Percentiles rank a stretch among this genome's conserved stretches.
phyloP scores from a whole-genome alignment of 176 grass and related monocot species.

The Chrysopogon serrulatus region DNA sequence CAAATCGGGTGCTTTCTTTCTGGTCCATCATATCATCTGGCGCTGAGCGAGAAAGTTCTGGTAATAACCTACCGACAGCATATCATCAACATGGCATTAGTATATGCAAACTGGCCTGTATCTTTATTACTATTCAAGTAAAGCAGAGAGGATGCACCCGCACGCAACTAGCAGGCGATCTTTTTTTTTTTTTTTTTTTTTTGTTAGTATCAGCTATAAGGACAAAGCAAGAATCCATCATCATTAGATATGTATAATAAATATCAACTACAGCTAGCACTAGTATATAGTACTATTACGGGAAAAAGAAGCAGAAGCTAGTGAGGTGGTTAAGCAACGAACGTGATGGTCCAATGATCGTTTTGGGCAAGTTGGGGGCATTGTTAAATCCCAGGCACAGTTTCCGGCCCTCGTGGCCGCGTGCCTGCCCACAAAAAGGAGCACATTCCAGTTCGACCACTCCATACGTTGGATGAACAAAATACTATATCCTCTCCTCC shows the following conservation, averaged over 20 bases:
- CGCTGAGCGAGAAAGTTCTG: too few relatives aligned
- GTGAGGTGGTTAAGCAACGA: neutral
- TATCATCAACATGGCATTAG: neutral
- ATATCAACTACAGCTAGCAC: too few relatives aligned
- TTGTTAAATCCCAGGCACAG: neutral
- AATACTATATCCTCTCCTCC: constrained; percentile 18
- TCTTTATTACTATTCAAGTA: neutral
- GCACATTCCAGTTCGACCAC: constrained; percentile 5
- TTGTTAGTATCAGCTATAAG: too few relatives aligned
- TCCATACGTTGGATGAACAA: constrained; percentile 56
- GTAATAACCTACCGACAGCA: neutral
- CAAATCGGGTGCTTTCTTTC: neutral
- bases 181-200: too few relatives aligned
- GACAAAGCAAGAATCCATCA: neutral
- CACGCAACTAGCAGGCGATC: too few relatives aligned
- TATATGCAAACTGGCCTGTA: too few relatives aligned
- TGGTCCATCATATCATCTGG: constrained; percentile 12
- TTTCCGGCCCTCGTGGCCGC: constrained; percentile 19
- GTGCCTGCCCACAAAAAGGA: neutral
- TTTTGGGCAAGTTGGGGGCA: neutral
- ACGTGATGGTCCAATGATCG: neutral
- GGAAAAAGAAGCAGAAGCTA: neutral
- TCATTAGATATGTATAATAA: neutral
- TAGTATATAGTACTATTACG: neutral
- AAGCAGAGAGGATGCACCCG: neutral